Base-by-base conservation (phyloP, 805 yeast species). In the Ogataea siamensis region DNA sequence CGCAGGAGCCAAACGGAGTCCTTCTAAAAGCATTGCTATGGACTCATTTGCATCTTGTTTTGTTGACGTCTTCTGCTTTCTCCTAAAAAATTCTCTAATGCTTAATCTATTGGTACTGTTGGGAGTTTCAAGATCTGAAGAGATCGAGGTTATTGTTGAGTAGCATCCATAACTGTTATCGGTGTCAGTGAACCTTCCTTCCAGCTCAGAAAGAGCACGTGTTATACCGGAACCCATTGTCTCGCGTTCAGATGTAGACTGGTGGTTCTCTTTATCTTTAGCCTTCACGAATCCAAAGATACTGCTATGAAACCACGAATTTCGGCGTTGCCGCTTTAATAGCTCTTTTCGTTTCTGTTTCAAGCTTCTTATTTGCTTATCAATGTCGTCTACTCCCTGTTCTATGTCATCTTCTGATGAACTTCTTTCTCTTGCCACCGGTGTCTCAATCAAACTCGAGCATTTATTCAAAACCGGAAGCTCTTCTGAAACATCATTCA, bases 341-440 rank as follows among this genome's bases (percentile, higher is more conserved):
- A 49, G 19, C 22, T 43, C 45, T 24, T 46, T 49, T 23, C 36
- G 39, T 32, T 37, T 46, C 33, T 28, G 16, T 32, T 49, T 49
- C 15, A 49, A 15, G 7, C 33, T 28, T 23, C 29, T 39, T 26
- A 49, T 49, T 28, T 39, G 37, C 19, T 27, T 27, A 13, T 44
- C 45, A 9, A 49, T 37, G 19, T 38, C 25, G 7, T 46, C 42
- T 4, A 49, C 17, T 25, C 46, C 44, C 9, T 39, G 12, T 15
- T 34, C 42, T 23, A 35, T 39, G 12, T 35, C 17, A 6, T 40
- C 42, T 3, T 36, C 32, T 22, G 25, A 11, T 11, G 5, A 5
- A 13, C 25, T 11, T n/a, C n/a, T 3, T 7, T 22, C 8, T 11
- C n/a, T 22, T 22, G 25, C n/a, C 6, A 11, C 25, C 13, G 6